Conservation (phyloP, 2,329 filamentous ascomycete genomes). For the Calonectria leucothoes region DNA sequence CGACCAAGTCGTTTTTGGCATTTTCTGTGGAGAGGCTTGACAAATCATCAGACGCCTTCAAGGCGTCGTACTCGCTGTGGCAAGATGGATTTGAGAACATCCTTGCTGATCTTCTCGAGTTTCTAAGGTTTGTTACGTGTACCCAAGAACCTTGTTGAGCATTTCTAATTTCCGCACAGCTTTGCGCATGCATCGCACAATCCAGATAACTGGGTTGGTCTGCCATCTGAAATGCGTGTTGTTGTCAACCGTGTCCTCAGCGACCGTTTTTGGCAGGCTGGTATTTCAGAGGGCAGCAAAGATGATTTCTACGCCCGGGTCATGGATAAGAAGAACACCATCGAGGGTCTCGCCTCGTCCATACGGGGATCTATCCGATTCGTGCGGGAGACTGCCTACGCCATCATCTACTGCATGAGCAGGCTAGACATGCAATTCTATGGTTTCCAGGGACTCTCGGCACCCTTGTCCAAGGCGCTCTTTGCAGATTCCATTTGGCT, state of each 20-base stretch:
- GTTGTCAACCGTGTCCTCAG: constrained; percentile 87
- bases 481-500: constrained; percentile 85
- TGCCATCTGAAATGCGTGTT: constrained; percentile 79
- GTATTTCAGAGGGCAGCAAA: constrained; percentile 94
- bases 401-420: constrained; percentile 94
- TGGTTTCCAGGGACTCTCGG: constrained; percentile 85
- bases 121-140: constrained; percentile 70
- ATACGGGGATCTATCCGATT: constrained; percentile 90
- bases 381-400: constrained; percentile 93
- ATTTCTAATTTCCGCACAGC: constrained; percentile 52
- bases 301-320: constrained; percentile 97
- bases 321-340: constrained; percentile 85
- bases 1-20: constrained; percentile 91
- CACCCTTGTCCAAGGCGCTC: constrained; percentile 83
- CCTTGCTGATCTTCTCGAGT: constrained; percentile 86
- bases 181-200: constrained; percentile 95
- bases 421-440: constrained; percentile 90
- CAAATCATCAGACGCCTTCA: constrained; percentile 77
- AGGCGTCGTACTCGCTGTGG: constrained; percentile 86
- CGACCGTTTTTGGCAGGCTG: constrained; percentile 98
- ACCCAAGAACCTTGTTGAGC: not conserved
- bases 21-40: constrained; percentile 92
- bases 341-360: constrained; percentile 94
- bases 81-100: constrained; percentile 83
- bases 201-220: constrained; percentile 81